phyloP scores from a whole-genome alignment of 1,284 basidiomycete species.

The Porodaedalea pini region DNA sequence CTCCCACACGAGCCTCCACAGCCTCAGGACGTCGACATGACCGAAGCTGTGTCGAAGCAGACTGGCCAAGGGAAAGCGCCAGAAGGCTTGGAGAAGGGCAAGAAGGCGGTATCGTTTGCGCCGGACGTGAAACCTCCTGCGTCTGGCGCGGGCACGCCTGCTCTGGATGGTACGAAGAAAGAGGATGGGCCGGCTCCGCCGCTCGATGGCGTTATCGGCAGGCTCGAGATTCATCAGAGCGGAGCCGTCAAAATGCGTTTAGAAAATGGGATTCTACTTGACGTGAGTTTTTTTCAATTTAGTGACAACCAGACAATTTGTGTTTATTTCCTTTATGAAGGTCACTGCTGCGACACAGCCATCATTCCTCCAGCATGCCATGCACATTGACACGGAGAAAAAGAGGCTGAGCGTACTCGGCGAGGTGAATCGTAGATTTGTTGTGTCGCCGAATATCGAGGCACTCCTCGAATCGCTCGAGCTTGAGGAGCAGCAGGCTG shows the following conservation, averaged over 20 bases:
- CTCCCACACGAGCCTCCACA: constrained; percentile 22
- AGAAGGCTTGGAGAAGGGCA: constrained; percentile 24
- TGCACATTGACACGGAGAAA: constrained; percentile 61
- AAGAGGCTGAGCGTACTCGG: constrained; percentile 73
- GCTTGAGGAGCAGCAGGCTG: constrained; percentile 40
- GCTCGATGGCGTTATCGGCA: constrained; percentile 78
- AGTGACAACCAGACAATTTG: neutral
- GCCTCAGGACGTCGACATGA: constrained; percentile 29
- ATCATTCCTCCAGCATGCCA: constrained; percentile 87
- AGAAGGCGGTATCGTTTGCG: constrained; percentile 55
- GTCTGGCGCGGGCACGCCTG: constrained; percentile 27
- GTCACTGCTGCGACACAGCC: constrained; percentile 81
- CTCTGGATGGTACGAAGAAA: constrained; percentile 30
- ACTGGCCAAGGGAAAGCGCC: constrained; percentile 34
- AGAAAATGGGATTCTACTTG: constrained; percentile 73
- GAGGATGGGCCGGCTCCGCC: constrained; percentile 33
- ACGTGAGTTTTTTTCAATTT: constrained; percentile 49
- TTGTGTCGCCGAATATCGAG: constrained; percentile 84
- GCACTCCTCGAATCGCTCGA: constrained; percentile 71
- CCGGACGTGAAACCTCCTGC: constrained; percentile 49
- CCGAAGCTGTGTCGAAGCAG: constrained; percentile 25
- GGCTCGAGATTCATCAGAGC: constrained; percentile 78
- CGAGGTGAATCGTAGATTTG: constrained; percentile 81
- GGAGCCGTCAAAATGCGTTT: constrained; percentile 87
- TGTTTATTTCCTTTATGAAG: constrained; percentile 37